Base-by-base conservation (phyloP, 2,329 filamentous ascomycete genomes). In the Pseudogymnoascus sp. region DNA sequence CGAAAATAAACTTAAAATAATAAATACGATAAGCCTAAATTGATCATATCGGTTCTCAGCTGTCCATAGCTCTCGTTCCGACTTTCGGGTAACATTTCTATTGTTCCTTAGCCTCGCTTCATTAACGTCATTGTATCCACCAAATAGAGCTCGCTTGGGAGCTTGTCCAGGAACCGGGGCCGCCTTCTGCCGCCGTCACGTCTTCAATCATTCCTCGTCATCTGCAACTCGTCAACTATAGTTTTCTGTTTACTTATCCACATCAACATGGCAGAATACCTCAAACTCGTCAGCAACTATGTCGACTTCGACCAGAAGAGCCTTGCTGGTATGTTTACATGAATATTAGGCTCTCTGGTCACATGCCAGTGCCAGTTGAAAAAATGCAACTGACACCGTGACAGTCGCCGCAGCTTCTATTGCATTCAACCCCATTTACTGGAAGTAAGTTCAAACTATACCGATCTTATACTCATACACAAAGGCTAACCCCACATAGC, bases 341-440 rank as follows among this genome's bases (percentile, higher is more conserved):
- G 38, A 55, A 55, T 55, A 55, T 55, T 55, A 13, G 48, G 48
- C 48, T 55, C 48, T 55, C 48, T 55, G 59, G 55, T 58, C 38
- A 44, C 59, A 60, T 15, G 44, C 63, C 55, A 68, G 66, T 61
- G 38, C 33, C 42, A 38, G 33, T 58, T 66, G 66, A 61, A 65
- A 68, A 65, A 66, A 58, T 60, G 61, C n/a, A 25, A 63, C 42
- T 63, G 33, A 44, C 38, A 61, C 51, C 39, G 9, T 48, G 36
- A 63, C 68, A 96, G 92, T 94, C 68, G 90, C 91, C 68, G 90
- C 87, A 58, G 82, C 81, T 62, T 84, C 90, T 61, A 96, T 99
- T 77, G 83, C 88, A 58, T 97, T 99, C 78, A 99, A 99, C 77
- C 94, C 94, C 21, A 88, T 94, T n/a, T 97, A 97, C 77, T 99